Base-by-base conservation (phyloP, 352 stramenopile species). In the Peronospora farinosa region DNA sequence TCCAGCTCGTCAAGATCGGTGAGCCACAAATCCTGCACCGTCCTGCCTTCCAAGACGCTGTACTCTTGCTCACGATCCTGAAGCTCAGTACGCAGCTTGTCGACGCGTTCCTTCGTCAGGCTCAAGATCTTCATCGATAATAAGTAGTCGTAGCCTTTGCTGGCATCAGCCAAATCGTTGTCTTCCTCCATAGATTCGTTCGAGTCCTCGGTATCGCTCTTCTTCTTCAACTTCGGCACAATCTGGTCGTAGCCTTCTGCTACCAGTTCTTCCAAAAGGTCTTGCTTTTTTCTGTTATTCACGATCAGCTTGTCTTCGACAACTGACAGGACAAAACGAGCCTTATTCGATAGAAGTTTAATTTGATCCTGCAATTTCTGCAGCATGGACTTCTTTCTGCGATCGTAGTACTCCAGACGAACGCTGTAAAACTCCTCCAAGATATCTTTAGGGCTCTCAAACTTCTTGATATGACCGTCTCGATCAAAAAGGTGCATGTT, bases 401-500 rank as follows among this genome's bases (percentile, higher is more conserved):
- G 88, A 1, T 69, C 63, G 59, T 98, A 99, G 15, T 95, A 87
- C 7, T 90, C 76, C 15, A 98, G 56, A 19, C 96, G 84, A 32
- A 97, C 80, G 1, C 58, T 68, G 56, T 97, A 98, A 55, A 97
- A 98, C 47, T 93, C 87, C 8, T 98, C 75, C 32, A 97, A 70
- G 32, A 99, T 96, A 46, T 96, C 71, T 54, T 96, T 65, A 9
- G 95, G 83, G 13, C 67, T 92, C 1, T 94, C 72, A 58, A 97
- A 98, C 59, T 97, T 96, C 63, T 86, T 84, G 60, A 99, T 98
- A 37, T 71, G 72, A 8, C 90, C 90, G 1, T 80, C 35, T 6
- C 66, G 54, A 52, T 97, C 87, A 67, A 98, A 98, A 7, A 97
- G 76, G 57, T 98, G 88, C 95, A 98, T 98, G 65, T 99, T 99